Evolutionary conservation across 108 stramenopile species (phyloP), one percentile per base, ranked within the genome.

Genomic region (Cyclotella cryptica): DNA sequence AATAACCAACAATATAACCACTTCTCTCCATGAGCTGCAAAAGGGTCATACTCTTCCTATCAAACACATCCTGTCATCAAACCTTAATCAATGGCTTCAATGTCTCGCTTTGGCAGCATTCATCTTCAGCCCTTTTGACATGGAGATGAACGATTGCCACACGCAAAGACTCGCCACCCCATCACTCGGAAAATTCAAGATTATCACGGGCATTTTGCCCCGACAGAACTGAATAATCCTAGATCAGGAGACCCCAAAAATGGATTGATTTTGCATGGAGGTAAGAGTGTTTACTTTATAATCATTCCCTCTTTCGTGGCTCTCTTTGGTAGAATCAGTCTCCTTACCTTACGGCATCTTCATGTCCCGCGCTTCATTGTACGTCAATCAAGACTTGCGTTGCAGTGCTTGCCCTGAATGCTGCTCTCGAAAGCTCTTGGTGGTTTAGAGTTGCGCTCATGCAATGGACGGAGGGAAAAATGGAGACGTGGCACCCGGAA

Each of bases 11-110:
- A 49, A 7, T 21, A 55, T 8, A 55, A n/a, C 11, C 11, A 55
- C 13, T 13, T 45, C 17, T 19, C 19, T 10, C n/a, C n/a, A 55
- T 55, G 54, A n/a, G 1, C 21, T 49, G 24, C 55, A 9, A 63
- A 41, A 52, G 81, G 81, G 75, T 83, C 81, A 75, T 83, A 83
- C 81, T 83, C 81, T 83, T 83, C 81, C 81, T 83, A 83, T 83
- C 81, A 83, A 83, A 83, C 79, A 83, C 81, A 68, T 63, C 26
- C 19, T 74, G 73, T 81, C 80, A 81, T 81, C 80, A 81, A 74
- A 29, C 72, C 61, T 68, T 57, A 74, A 81, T 58, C 69, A 81
- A 81, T 22, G 68, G 69, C 77, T 69, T n/a, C 3, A 35, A 24
- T 30, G 15, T 26, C 62, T 30, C 29, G 28, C 52, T 14, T 40